These are phyloP conservation scores for Neocatenulostroma microsporum DNA, from an alignment of 2,329 filamentous ascomycete genomes.

Conservation along the genomic window DNA sequence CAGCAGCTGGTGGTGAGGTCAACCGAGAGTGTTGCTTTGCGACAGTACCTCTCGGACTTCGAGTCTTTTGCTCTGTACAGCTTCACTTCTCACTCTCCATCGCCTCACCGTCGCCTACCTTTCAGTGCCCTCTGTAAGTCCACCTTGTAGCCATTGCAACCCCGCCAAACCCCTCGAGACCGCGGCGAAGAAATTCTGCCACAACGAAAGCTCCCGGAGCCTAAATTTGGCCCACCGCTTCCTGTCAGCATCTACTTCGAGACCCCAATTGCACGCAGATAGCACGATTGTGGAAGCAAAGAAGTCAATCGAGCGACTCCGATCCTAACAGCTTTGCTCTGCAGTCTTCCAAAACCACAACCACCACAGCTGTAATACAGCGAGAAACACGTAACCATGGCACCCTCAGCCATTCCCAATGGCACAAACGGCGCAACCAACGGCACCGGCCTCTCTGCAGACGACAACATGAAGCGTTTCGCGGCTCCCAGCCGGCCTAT, in stretches of 20 bases:
- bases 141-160: neutral
- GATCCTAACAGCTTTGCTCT: neutral
- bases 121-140: constrained; percentile 4
- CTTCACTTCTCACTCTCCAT: too few relatives aligned
- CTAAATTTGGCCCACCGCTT: constrained; percentile 10
- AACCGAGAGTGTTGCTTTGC: neutral
- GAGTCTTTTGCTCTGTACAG: too few relatives aligned
- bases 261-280: neutral
- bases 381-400: constrained; percentile 33
- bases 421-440: constrained; percentile 10
- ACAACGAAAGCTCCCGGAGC: constrained; percentile 8
- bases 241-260: constrained; percentile 7
- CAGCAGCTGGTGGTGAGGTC: neutral
- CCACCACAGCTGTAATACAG: too few relatives aligned
- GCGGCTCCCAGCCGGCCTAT: constrained; percentile 82
- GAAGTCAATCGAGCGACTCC: neutral
- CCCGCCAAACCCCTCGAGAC: constrained; percentile 1
- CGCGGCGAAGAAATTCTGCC: constrained; percentile 11
- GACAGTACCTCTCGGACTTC: too few relatives aligned
- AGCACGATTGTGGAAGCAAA: too few relatives aligned
- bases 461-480: constrained; percentile 99
- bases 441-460: constrained; percentile 46
- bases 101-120: neutral
- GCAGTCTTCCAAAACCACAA: neutral
- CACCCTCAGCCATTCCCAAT: constrained; percentile 24